Percentiles rank a stretch among this genome's conserved stretches.
These are phyloP conservation scores for Pogostemon cablin DNA, from an alignment of 257 asterid species.

Conservation along the genomic window DNA sequence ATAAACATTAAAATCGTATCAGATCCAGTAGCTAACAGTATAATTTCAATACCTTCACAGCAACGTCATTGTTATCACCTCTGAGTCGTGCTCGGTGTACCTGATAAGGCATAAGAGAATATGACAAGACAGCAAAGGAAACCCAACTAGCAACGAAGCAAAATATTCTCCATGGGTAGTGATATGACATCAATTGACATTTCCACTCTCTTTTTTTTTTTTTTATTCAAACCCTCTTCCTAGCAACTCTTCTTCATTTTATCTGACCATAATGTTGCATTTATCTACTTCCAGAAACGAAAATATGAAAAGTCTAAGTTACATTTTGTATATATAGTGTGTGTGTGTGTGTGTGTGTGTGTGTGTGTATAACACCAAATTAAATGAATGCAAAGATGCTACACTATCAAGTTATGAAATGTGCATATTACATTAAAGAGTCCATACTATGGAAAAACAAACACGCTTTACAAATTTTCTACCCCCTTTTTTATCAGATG, in stretches of 20 bases:
- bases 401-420: not conserved
- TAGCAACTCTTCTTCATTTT: not conserved
- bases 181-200: not conserved
- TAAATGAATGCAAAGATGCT: not conserved
- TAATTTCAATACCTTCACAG: conserved; percentile 72
- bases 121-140: conserved; percentile 25
- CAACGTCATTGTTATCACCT: conserved; percentile 86
- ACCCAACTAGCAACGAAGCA: conserved; percentile 9
- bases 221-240: conserved; percentile 7
- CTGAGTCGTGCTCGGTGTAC: conserved; percentile 87
- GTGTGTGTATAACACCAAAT: not conserved
- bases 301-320: not conserved
- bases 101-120: conserved; percentile 44
- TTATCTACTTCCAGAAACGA: not conserved
- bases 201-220: not conserved
- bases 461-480: not conserved
- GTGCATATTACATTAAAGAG: not conserved
- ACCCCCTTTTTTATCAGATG: too few species aligned
- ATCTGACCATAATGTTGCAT: not conserved
- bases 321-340: not conserved
- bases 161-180: conserved; percentile 11
- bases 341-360: not conserved
- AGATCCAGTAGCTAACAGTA: conserved; percentile 21
- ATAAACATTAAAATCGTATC: conserved; percentile 25
- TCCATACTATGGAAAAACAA: not conserved